Conservation (phyloP, 2,329 filamentous ascomycete genomes). For the Sphaerostilbella broomeana region DNA sequence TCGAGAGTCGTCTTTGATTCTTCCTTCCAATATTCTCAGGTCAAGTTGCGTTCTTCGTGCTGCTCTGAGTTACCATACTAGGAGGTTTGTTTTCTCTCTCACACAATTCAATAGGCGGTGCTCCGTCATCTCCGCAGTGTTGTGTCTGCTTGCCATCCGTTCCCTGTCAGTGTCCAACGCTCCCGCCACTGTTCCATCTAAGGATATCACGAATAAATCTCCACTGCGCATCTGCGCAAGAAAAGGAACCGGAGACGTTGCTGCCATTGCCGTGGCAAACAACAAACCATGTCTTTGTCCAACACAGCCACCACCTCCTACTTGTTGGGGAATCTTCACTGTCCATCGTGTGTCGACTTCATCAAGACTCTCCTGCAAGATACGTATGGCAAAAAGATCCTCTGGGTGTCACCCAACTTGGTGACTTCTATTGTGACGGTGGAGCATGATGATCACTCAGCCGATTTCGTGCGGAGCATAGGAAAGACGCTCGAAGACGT, state of each 20-base stretch:
- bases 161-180: neutral
- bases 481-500: conserved; percentile 45
- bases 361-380: conserved; percentile 54
- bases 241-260: conserved; percentile 4
- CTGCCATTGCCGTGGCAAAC: conserved; percentile 3
- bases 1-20: conserved; percentile 5
- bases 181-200: conserved; percentile 1
- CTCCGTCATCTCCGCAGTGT: too few species aligned
- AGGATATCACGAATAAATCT: conserved; percentile 6
- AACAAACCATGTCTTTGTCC: conserved; percentile 23
- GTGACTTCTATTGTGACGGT: conserved; percentile 64
- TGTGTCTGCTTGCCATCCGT: too few species aligned
- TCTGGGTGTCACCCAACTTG: conserved; percentile 61
- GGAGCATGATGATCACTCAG: conserved; percentile 40
- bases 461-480: conserved; percentile 38
- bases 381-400: conserved; percentile 38
- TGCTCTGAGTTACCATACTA: neutral
- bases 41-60: conserved; percentile 3
- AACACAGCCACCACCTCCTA: conserved; percentile 49
- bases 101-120: too few species aligned
- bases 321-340: conserved; percentile 69
- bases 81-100: too few species aligned
- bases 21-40: too few species aligned
- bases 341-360: conserved; percentile 63
- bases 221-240: neutral